These are phyloP conservation scores for Verticillium tricorpus DNA, from an alignment of 2,329 filamentous ascomycete genomes.

Conservation along the genomic window DNA sequence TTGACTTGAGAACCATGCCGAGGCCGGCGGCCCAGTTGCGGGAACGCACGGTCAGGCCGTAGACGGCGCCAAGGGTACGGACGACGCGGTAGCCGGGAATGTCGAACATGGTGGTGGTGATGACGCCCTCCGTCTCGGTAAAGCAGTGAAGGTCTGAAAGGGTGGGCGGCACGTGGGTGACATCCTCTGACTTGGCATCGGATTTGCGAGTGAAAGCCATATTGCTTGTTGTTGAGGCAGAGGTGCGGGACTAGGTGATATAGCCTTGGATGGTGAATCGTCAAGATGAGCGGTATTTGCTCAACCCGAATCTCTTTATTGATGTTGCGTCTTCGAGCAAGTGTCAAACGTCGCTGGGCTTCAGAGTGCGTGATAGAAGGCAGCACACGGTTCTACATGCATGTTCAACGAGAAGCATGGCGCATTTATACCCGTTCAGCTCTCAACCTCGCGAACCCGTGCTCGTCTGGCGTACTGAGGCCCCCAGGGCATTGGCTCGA, in stretches of 20 bases:
- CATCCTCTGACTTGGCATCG: slow-evolving; percentile 15
- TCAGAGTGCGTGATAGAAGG: background rate
- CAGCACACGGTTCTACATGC: background rate
- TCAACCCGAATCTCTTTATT: too few relatives aligned
- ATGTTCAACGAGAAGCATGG: background rate
- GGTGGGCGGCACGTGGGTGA: slow-evolving; percentile 31
- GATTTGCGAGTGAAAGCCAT: background rate
- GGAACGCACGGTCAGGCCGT: slow-evolving; percentile 51
- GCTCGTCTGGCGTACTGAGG: background rate
- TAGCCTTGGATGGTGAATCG: background rate
- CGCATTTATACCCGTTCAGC: background rate
- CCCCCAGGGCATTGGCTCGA: background rate
- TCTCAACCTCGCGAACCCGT: background rate
- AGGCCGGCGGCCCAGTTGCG: slow-evolving; percentile 55
- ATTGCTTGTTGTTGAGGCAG: background rate
- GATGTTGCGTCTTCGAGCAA: too few relatives aligned
- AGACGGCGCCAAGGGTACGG: slow-evolving; percentile 53
- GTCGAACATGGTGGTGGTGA: slow-evolving; percentile 61
- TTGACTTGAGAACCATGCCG: slow-evolving; percentile 51
- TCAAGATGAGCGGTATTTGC: background rate
- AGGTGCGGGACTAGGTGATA: background rate
- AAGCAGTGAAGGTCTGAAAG: slow-evolving; percentile 52
- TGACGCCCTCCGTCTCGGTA: slow-evolving; percentile 56
- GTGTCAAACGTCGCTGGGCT: background rate
- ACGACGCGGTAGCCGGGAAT: slow-evolving; percentile 56